Base-by-base conservation (phyloP, 192 early-diverging fungal species). In the Paraglomus occultum region DNA sequence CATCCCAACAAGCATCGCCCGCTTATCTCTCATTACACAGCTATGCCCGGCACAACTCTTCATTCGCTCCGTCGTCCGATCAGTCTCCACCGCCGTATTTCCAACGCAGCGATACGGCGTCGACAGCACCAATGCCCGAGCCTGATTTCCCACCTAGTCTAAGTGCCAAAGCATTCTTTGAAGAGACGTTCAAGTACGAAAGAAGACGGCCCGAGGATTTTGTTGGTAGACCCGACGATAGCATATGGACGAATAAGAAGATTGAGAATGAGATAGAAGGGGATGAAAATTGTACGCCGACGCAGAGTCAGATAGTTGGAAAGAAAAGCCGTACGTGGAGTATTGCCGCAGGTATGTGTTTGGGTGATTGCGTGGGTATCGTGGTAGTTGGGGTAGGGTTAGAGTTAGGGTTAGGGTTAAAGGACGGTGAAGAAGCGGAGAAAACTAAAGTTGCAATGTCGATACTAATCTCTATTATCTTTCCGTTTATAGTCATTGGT, bases 141-240 rank as follows among this genome's bases (percentile, higher is more conserved):
- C 54, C 54, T 31, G 54, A 57, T 11, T 57, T 57, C 38, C 15
- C 17, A 4, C 54, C 54, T 18, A 23, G 18, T 17, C 20, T 57
- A 10, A 23, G 18, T 11, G 54, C 54, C 11, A 57, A 57, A 11
- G 15, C 17, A 20, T 57, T 57, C 38, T 31, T 57, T 31, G 54
- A 57, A 57, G 54, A 57, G 20, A 57, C 54, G 54, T 57, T 57
- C 54, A 11, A 20, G 38, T 57, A 17, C 38, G 54, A 57, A 20
- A 10, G 54, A 17, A 57, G 20, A 57, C 38, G 10, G 10, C 15
- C 15, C 54, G 54, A 11, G 11, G 54, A 57, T 57, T 57, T 20
- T 57, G 54, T 57, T 31, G 54, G 54, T 1, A 11, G 15, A 23
- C 54, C 54, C 38, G 54, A 57, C 38, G 54, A 57, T 31, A 31